Evolutionary conservation across 1,284 basidiomycete genomes (phyloP).

Genomic region (Phenoliferia sp.): DNA sequence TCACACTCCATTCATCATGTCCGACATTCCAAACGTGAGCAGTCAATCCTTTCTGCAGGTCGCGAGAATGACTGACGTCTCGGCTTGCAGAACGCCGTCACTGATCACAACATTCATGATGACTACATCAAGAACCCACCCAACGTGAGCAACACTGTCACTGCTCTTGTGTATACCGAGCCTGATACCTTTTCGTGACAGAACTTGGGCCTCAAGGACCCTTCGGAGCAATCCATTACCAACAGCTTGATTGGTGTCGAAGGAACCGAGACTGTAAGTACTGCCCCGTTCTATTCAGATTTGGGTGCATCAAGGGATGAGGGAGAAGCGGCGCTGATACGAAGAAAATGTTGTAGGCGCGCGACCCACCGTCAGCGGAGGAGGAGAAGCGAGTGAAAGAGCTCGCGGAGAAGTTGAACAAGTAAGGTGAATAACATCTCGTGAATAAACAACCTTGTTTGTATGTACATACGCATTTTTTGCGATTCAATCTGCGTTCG

Average conservation of each 20-base stretch:
- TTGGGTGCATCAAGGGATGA: not conserved
- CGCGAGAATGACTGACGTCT: not conserved
- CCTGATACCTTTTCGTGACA: not conserved
- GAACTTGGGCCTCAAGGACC: not conserved
- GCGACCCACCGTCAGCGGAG: not conserved
- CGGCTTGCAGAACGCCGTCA: not conserved
- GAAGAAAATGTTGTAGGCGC: not conserved
- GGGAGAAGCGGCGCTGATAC: not conserved
- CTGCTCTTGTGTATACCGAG: not conserved
- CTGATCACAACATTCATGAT: not conserved
- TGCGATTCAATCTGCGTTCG: too few relatives aligned
- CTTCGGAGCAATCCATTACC: not conserved
- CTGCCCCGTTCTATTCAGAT: not conserved
- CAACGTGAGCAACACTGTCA: not conserved
- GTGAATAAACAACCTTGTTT: too few relatives aligned
- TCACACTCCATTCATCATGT: too few relatives aligned
- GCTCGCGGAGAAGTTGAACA: not conserved
- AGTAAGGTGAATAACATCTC: too few relatives aligned
- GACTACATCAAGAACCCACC: not conserved
- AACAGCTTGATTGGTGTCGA: not conserved
- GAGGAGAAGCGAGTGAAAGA: not conserved
- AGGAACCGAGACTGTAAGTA: not conserved
- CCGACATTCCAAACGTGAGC: too few relatives aligned
- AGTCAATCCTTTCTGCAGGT: too few relatives aligned
- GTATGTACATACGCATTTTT: too few relatives aligned